Percentiles rank a stretch among this genome's conserved stretches.
Conservation (phyloP, 2,329 filamentous ascomycete species). For the Ceratocystis eucalypticola region DNA sequence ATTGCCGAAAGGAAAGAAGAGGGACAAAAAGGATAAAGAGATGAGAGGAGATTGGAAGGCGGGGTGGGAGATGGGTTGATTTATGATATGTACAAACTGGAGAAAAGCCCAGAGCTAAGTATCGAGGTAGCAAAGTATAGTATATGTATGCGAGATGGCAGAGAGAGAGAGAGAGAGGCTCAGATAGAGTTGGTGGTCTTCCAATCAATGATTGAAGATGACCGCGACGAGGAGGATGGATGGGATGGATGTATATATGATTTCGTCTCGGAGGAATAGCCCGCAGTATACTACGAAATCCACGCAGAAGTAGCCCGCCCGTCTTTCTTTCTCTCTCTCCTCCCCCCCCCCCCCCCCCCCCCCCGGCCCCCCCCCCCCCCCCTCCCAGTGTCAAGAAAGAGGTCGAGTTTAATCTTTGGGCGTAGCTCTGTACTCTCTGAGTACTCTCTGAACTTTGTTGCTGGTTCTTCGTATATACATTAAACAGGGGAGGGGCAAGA, state of each 20-base stretch:
- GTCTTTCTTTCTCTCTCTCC: neutral
- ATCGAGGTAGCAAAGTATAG: neutral
- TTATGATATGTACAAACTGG: constrained; percentile 1
- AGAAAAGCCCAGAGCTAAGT: neutral
- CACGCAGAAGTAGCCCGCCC: neutral
- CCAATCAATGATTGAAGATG: neutral
- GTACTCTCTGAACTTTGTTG: neutral
- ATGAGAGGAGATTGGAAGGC: neutral
- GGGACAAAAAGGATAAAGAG: neutral
- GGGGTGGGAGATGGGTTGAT: constrained; percentile 3
- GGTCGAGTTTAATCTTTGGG: neutral
- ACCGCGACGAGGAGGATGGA: neutral
- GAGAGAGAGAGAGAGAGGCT: neutral
- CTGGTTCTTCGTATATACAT: constrained; percentile 2
- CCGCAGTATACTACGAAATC: neutral
- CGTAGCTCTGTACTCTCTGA: neutral
- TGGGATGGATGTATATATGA: constrained; percentile 3
- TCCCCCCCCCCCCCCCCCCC: too few relatives aligned
- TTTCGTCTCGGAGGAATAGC: constrained; percentile 6
- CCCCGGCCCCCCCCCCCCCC: too few relatives aligned
- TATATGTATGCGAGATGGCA: neutral
- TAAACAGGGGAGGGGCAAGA: neutral
- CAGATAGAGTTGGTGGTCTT: constrained; percentile 8
- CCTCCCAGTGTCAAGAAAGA: neutral
- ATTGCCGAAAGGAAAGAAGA: constrained; percentile 2